Evolutionary conservation across 2,329 filamentous ascomycete genomes (phyloP), one percentile per base, ranked within the genome.

Genomic region (Alternaria dauci): DNA sequence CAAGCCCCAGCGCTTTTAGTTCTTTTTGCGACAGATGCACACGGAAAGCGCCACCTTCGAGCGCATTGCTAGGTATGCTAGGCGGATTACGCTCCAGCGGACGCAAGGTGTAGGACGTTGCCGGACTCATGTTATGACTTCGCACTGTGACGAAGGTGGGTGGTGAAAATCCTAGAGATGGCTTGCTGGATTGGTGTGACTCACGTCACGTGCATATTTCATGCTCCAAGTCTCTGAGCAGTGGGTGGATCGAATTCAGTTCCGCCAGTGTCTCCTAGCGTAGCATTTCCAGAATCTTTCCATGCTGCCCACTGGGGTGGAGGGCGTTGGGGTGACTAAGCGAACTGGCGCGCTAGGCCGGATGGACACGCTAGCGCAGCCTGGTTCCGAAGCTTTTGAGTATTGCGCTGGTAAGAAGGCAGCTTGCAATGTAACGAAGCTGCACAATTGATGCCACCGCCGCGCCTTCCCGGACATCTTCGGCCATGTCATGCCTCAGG

Each of bases 41-140:
- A n/a, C 86, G 82, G 69, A 89, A 88, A 4, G 85, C 83, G 69
- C 86, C 83, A 70, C 86, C 85, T 69, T 85, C 86, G 26, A 85
- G 76, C 23, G 84, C 81, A 62, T 78, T 79, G 65, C 78, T 77
- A 4, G 79, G 75, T 46, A 82, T 80, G 62, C 78, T 79, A 8
- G 79, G 75, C 58, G 82, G 80, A 53, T 81, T 82, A 52, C 83
- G 80, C 63, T 76, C 70, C 52, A 85, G 73, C n/a, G 85, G 85
- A 54, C 86, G 84, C 61, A 87, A 81, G 14, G 83, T 85, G 66
- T 87, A 87, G 16, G 66, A 59, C 36, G 66, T 67, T 14, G 59
- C 65, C 11, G 68, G 57, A 36, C 67, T 70, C 70, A 74, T 76
- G 14, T 44, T 61, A 26, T 16, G 23, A 36, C 39, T 38, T 38